Base-by-base conservation (phyloP, 23 red algal species). In the Gracilaria domingensis region DNA sequence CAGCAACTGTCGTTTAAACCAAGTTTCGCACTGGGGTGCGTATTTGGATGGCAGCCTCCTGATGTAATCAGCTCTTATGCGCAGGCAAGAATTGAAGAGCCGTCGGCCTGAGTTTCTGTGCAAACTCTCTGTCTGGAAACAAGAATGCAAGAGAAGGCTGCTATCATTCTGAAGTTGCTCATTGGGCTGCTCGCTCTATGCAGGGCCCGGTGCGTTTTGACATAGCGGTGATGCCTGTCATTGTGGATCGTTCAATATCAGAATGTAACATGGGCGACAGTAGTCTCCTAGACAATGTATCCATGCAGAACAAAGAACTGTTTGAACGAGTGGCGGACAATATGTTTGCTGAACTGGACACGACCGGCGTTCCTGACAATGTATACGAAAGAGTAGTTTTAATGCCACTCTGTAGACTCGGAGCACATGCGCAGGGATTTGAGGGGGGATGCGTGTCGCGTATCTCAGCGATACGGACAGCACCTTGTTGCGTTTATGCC, bases 141-240 rank as follows among this genome's bases (percentile, higher is more conserved):
- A 92, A 92, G 65, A 79, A 73, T 48, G 8, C 36, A 12, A 36
- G 70, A 40, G 36, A 59, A 17, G 32, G n/a, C n/a, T n/a, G 29
- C 28, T 50, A 74, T 34, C 62, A 75, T 38, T 24, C 17, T 18
- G 89, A 92, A 54, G 44, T 92, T 14, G 89, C 89, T 20, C 69
- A 92, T 51, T 92, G 80, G 62, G 78, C 79, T 4, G 89, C 80
- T 44, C 89, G 89, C 24, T 64, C 62, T 13, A 28, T 92, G 55
- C 67, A 55, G 1, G 89, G 89, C 14, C 20, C 65, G 12, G 36
- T 92, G 28, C 79, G 79, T 24, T 92, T 84, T 55, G 89, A 92
- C 42, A 5, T 62, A 4, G 89, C 72, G 12, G 89, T 76, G 1
- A 12, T 92, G 61, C 59, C 67, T 2, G 56, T 92, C 13, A 64